These are phyloP conservation scores for Cystobasidiopsis lactophilus DNA, from an alignment of 768 basidiomycete genomes.

Conservation along the genomic window DNA sequence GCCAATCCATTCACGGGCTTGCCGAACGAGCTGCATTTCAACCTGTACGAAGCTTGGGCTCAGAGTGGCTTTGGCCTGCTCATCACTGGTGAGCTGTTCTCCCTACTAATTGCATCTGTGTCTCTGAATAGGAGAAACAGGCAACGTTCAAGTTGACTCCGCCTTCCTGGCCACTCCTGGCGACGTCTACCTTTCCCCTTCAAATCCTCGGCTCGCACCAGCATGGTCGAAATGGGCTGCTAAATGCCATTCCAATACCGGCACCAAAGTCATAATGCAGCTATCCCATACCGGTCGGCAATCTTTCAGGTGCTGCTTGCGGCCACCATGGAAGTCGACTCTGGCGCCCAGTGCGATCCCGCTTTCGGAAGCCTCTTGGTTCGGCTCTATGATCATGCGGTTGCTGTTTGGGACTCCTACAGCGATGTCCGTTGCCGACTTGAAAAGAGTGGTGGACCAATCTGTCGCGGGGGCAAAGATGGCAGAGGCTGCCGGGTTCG, in stretches of 20 bases:
- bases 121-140: conserved; percentile 1
- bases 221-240: neutral
- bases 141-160: conserved; percentile 38
- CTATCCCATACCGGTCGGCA: conserved; percentile 60
- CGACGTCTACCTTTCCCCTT: conserved; percentile 2
- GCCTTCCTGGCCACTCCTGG: conserved; percentile 15
- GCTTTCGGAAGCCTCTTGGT: conserved; percentile 17
- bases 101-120: neutral
- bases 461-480: conserved; percentile 49
- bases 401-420: conserved; percentile 43
- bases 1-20: conserved; percentile 42
- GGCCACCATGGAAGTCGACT: conserved; percentile 38
- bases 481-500: conserved; percentile 49
- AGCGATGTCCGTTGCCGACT: conserved; percentile 38
- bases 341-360: conserved; percentile 44
- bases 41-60: conserved; percentile 55
- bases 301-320: conserved; percentile 47
- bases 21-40: conserved; percentile 42
- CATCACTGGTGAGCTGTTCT: conserved; percentile 38
- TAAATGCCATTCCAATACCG: neutral
- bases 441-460: conserved; percentile 36
- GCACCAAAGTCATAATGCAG: conserved; percentile 49
- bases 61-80: conserved; percentile 65
- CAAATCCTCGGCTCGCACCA: neutral
- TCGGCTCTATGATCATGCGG: conserved; percentile 29